These are phyloP conservation scores for Phialophora chinensis DNA, from an alignment of 2,329 filamentous ascomycete species.

Conservation along the genomic window DNA sequence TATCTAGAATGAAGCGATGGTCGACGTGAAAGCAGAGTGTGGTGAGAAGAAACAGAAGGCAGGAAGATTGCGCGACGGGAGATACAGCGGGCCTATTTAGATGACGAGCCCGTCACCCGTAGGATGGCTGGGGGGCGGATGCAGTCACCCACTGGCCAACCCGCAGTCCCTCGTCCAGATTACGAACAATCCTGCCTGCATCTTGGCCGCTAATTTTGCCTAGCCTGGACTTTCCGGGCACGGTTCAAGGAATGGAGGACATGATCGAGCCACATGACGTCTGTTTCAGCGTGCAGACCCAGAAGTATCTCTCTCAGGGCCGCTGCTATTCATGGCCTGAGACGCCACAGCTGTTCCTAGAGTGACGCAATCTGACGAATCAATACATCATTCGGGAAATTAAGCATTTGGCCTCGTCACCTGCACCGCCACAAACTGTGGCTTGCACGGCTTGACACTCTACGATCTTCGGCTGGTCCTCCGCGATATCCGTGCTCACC, in stretches of 20 bases:
- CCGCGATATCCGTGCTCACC: constrained; percentile 9
- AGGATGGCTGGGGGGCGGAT: constrained; percentile 19
- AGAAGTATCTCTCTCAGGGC: neutral
- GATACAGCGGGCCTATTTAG: constrained; percentile 13
- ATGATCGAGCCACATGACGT: constrained; percentile 23
- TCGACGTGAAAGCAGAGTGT: neutral
- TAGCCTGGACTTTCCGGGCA: constrained; percentile 15
- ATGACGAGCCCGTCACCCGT: constrained; percentile 2
- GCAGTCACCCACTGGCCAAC: constrained; percentile 16
- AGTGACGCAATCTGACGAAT: neutral
- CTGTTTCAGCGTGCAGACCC: neutral
- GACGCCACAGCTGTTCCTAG: constrained; percentile 2
- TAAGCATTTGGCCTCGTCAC: constrained; percentile 5
- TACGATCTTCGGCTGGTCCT: neutral
- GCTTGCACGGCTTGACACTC: constrained; percentile 5
- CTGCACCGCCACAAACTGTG: constrained; percentile 17
- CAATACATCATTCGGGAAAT: neutral
- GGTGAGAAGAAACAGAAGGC: neutral
- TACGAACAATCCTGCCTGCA: constrained; percentile 17
- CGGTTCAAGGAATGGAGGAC: constrained; percentile 5
- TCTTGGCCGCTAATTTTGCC: constrained; percentile 12
- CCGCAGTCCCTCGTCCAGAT: constrained; percentile 10
- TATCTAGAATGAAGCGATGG: constrained; percentile 13
- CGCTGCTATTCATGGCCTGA: neutral
- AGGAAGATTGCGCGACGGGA: constrained; percentile 19